phyloP scores from a whole-genome alignment of 306 rosid species.

The Senna siamea region DNA sequence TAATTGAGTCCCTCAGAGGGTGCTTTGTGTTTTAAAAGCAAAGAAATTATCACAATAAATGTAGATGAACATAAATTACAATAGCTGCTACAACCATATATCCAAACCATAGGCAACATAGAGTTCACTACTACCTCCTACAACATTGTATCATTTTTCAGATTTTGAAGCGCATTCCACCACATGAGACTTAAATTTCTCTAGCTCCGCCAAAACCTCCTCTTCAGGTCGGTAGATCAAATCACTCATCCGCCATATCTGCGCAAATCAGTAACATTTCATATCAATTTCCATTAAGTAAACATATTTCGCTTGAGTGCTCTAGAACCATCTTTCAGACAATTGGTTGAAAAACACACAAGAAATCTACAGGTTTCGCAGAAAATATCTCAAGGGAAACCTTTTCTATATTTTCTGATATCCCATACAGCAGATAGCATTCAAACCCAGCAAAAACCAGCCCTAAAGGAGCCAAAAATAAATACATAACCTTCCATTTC shows the following conservation, averaged over 20 bases:
- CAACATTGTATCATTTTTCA: constrained; percentile 36
- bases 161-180: constrained; percentile 81
- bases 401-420: neutral
- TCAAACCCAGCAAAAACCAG: neutral
- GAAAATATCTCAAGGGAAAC: neutral
- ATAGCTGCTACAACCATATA: neutral
- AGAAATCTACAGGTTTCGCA: neutral
- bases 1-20: neutral
- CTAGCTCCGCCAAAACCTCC: constrained; percentile 93
- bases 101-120: neutral
- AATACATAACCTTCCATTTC: too few relatives aligned
- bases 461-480: neutral
- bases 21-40: constrained; percentile 11
- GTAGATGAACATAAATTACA: neutral
- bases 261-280: constrained; percentile 35
- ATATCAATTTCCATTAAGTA: neutral
- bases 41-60: constrained; percentile 16
- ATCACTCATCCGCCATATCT: constrained; percentile 99
- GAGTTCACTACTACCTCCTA: neutral
- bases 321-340: neutral
- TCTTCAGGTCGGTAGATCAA: constrained; percentile 95
- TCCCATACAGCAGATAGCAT: constrained; percentile 21
- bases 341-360: neutral
- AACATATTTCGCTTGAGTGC: neutral
- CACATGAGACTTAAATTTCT: constrained; percentile 93